Conservation (phyloP, 2,329 filamentous ascomycete genomes). For the Ilyonectria destructans region DNA sequence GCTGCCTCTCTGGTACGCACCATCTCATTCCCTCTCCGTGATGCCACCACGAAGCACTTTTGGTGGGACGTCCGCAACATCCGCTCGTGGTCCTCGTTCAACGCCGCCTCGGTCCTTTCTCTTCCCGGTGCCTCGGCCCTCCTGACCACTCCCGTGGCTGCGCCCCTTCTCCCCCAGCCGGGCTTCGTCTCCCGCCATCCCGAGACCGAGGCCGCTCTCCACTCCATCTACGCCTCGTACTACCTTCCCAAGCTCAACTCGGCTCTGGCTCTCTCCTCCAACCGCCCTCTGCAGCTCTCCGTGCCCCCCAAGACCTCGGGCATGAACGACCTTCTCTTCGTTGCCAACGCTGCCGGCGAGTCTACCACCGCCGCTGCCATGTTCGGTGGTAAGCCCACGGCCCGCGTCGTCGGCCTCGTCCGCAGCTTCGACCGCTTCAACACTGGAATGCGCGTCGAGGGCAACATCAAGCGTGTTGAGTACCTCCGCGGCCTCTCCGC, state of each 20-base stretch:
- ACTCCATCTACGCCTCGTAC: constrained; percentile 82
- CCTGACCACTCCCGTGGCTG: constrained; percentile 78
- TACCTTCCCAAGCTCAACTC: constrained; percentile 92
- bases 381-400: constrained; percentile 64
- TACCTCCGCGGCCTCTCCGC: constrained; percentile 91
- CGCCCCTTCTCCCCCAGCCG: constrained; percentile 74
- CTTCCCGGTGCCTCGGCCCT: constrained; percentile 82
- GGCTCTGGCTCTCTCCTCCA: constrained; percentile 83
- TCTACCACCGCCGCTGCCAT: constrained; percentile 69
- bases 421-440: constrained; percentile 96
- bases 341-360: constrained; percentile 75
- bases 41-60: constrained; percentile 84
- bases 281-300: constrained; percentile 72
- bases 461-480: constrained; percentile 87
- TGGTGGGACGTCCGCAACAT: constrained; percentile 98
- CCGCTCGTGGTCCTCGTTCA: constrained; percentile 87
- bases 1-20: constrained; percentile 86
- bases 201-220: constrained; percentile 84
- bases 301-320: constrained; percentile 57
- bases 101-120: constrained; percentile 77
- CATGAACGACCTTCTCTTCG: constrained; percentile 73
- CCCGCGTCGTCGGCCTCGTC: constrained; percentile 85
- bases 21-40: constrained; percentile 78
- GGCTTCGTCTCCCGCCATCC: constrained; percentile 75
- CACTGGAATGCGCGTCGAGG: constrained; percentile 91